These are phyloP conservation scores for Raddia distichophylla DNA, from an alignment of 176 grass and related monocot genomes.

Conservation along the genomic window DNA sequence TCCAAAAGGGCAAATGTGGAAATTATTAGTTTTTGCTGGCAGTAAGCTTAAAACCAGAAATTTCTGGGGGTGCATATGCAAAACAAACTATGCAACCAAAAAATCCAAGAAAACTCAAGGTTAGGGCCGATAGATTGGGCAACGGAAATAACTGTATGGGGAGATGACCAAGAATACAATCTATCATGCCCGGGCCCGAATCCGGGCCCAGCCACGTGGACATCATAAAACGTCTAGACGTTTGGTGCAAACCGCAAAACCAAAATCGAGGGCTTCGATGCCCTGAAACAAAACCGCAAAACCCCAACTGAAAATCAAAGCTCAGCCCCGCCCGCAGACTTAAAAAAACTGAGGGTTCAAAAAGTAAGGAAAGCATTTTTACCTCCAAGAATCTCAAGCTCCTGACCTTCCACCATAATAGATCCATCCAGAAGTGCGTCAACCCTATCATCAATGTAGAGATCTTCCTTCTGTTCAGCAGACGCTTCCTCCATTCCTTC, in stretches of 20 bases:
- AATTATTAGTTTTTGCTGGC: conserved; percentile 21
- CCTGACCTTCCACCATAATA: conserved; percentile 64
- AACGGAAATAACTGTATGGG: conserved; percentile 37
- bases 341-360: conserved; percentile 21
- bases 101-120: conserved; percentile 42
- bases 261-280: conserved; percentile 8
- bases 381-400: conserved; percentile 93
- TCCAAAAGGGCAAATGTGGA: conserved; percentile 35
- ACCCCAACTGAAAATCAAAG: conserved; percentile 11
- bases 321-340: conserved; percentile 29
- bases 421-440: conserved; percentile 75
- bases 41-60: neutral
- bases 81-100: conserved; percentile 39
- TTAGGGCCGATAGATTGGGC: conserved; percentile 26
- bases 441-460: conserved; percentile 84
- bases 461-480: conserved; percentile 62
- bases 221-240: conserved; percentile 16
- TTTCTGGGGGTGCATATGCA: conserved; percentile 37
- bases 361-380: conserved; percentile 46
- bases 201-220: conserved; percentile 29
- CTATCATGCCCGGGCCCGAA: conserved; percentile 21
- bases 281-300: conserved; percentile 29
- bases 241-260: conserved; percentile 33
- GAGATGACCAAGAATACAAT: conserved; percentile 37
- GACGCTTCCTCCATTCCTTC: conserved; percentile 49